These are phyloP conservation scores for Boletellus ananas DNA, from an alignment of 768 basidiomycete species.

Conservation along the genomic window DNA sequence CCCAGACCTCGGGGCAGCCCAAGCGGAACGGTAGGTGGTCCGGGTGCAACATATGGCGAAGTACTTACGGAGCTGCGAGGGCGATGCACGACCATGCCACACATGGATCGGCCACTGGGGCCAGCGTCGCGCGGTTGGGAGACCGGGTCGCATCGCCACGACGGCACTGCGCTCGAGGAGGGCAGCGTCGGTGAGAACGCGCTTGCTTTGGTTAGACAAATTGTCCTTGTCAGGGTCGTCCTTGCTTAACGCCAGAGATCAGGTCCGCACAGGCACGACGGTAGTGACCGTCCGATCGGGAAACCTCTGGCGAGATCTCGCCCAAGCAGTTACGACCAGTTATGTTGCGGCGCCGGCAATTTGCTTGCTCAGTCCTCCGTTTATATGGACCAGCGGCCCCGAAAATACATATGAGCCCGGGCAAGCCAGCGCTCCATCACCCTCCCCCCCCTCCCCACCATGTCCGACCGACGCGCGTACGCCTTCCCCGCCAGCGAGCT, in stretches of 20 bases:
- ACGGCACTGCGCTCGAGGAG: slow-evolving; percentile 16
- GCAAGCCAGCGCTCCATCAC: slow-evolving; percentile 6
- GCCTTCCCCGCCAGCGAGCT: slow-evolving; percentile 17
- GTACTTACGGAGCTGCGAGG: slow-evolving; percentile 21
- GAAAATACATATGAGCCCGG: slow-evolving; percentile 35
- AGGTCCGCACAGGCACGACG: slow-evolving; percentile 32
- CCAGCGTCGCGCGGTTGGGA: slow-evolving; percentile 5
- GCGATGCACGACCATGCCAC: slow-evolving; percentile 23
- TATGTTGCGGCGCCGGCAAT: slow-evolving; percentile 32
- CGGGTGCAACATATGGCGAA: slow-evolving; percentile 12
- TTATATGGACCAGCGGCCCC: slow-evolving; percentile 31
- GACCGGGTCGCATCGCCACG: slow-evolving; percentile 29
- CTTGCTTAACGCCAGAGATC: slow-evolving; percentile 23
- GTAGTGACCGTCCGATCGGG: slow-evolving; percentile 23
- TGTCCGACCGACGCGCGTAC: slow-evolving; percentile 32
- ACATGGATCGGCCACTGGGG: slow-evolving; percentile 9
- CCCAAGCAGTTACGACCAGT: slow-evolving; percentile 25
- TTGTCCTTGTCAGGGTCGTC: slow-evolving; percentile 25
- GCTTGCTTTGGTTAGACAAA: slow-evolving; percentile 32
- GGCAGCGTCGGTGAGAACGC: slow-evolving; percentile 17
- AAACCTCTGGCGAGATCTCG: slow-evolving; percentile 28
- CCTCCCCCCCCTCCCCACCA: slow-evolving; percentile 11
- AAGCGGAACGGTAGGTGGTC: slow-evolving; percentile 11
- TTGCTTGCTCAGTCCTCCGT: slow-evolving; percentile 22
- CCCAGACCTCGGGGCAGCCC: slow-evolving; percentile 6